Evolutionary conservation across 257 asterid species (phyloP).

Genomic region (Solanum pennellii): DNA sequence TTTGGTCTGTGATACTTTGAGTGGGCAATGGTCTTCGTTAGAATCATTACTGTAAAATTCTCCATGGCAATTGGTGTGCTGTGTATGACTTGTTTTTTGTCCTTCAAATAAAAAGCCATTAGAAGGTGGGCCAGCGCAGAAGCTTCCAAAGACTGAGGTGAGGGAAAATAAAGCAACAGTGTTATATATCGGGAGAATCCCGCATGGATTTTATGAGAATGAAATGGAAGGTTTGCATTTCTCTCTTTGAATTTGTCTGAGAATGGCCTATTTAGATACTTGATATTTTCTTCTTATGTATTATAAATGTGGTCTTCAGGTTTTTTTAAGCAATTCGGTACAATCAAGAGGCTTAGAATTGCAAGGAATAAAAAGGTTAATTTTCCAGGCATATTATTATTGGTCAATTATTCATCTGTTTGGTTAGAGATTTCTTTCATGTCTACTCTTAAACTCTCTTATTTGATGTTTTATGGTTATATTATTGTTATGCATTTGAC

Average conservation of each 20-base stretch:
- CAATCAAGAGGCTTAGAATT: slow-evolving; percentile 69
- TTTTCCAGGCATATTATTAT: neutral
- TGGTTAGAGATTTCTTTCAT: neutral
- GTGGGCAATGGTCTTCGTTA: neutral
- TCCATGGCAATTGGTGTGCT: neutral
- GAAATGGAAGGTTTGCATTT: slow-evolving; percentile 75
- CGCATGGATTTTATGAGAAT: slow-evolving; percentile 91
- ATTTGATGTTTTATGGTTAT: neutral
- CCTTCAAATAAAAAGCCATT: slow-evolving; percentile 34
- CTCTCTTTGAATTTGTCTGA: neutral
- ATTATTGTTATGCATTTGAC: neutral
- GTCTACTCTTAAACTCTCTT: neutral
- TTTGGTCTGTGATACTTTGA: neutral
- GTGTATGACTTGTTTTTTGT: neutral
- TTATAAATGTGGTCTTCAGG: slow-evolving; percentile 34
- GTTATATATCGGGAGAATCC: slow-evolving; percentile 84
- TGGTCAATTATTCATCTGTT: neutral
- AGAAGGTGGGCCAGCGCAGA: slow-evolving; percentile 66
- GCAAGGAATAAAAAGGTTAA: slow-evolving; percentile 84
- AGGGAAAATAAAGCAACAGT: slow-evolving; percentile 52
- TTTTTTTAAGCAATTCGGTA: slow-evolving; percentile 86
- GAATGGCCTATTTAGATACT: neutral
- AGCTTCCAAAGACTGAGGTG: slow-evolving; percentile 26
- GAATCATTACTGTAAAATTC: neutral
- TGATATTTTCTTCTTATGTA: neutral